Evolutionary conservation across 768 basidiomycete genomes (phyloP), one percentile per base, ranked within the genome.

Genomic region (Leccinum barrowsii): DNA sequence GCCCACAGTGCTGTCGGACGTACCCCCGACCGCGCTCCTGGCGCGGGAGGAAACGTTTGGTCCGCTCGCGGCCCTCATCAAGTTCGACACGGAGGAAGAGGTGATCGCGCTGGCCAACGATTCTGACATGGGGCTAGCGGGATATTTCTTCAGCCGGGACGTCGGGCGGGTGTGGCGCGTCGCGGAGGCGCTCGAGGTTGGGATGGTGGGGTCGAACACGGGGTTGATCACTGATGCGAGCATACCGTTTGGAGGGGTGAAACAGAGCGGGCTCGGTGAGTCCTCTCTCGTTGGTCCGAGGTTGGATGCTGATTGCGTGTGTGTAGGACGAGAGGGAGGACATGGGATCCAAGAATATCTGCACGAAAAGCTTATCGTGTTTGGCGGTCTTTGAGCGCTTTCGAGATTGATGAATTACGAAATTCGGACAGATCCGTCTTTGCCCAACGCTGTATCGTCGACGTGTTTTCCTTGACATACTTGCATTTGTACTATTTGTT

Each of bases 81-180:
- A 87, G 68, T 99, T 99, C 69, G 85, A 91, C 72, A 94, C 93
- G 0, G 97, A 99, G 75, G 94, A 94, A 47, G 90, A 98, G 72
- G 94, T 94, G 1, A 79, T 98, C 56, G 78, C 80, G 63, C 74
- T 93, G 53, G 96, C 96, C 32, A 98, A 99, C 73, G 76, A 83
- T 64, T 80, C 86, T 1, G 84, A 90, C 19, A 84, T 90, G 26
- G 97, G 97, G 0, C 79, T 99, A 22, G 94, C 96, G 19, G 95
- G 94, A 5, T 97, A 98, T 75, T 95, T 98, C 79, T 99, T 86
- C 79, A 83, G 85, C 35, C 74, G 84, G 40, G 96, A 98, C 69
- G 79, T 97, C 5, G 90, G 92, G 3, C 77, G 95, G 40, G 87
- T 92, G 46, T 98, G 92, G 91, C 83, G 96, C 44, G 94, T 99